Percentiles rank a stretch among this genome's conserved stretches.
These are phyloP conservation scores for Angophora floribunda DNA, from an alignment of 345 rosid genomes.

Conservation along the genomic window DNA sequence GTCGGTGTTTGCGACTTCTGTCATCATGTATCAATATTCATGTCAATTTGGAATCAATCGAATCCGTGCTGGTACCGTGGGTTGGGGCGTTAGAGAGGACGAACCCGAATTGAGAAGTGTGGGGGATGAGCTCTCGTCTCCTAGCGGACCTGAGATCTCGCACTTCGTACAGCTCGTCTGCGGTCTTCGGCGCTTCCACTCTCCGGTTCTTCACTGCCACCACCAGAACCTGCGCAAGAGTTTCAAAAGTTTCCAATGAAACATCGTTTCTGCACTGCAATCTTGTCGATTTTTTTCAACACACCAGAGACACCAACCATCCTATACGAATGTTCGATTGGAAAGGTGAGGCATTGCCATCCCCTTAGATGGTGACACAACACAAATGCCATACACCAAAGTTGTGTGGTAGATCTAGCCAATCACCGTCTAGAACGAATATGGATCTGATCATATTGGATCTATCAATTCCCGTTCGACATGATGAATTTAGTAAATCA, in stretches of 20 bases:
- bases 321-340: not conserved
- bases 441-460: not conserved
- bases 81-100: not conserved
- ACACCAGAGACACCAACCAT: not conserved
- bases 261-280: not conserved
- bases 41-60: not conserved
- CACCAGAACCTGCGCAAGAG: constrained; percentile 6
- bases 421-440: not conserved
- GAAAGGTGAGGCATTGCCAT: not conserved
- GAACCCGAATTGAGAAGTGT: constrained; percentile 7
- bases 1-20: not conserved
- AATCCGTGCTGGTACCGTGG: not conserved
- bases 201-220: constrained; percentile 16
- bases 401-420: not conserved
- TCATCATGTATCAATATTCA: not conserved
- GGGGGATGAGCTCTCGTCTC: constrained; percentile 12
- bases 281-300: not conserved
- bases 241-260: not conserved
- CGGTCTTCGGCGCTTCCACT: not conserved
- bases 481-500: not conserved
- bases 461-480: not conserved
- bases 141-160: not conserved
- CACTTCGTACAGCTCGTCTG: constrained; percentile 7
- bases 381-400: not conserved
- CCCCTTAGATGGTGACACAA: not conserved